phyloP scores from a whole-genome alignment of 1,139 yeast species.

The Candida neerlandica region DNA sequence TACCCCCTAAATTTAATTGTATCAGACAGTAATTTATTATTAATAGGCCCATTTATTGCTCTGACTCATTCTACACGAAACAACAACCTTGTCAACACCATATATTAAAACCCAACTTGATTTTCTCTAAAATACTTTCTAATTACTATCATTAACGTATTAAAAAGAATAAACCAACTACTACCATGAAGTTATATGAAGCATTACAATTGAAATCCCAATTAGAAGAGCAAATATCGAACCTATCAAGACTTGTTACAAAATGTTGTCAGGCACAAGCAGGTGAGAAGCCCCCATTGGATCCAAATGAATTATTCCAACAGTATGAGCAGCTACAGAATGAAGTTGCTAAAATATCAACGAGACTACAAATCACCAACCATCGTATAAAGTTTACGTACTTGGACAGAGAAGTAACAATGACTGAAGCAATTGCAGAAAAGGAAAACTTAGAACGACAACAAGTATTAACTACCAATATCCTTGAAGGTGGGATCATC shows the following conservation, averaged over 20 bases:
- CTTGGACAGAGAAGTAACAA: background rate
- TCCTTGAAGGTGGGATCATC: slow-evolving; percentile 1
- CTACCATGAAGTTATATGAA: slow-evolving; percentile 5
- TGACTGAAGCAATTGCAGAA: slow-evolving; percentile 8
- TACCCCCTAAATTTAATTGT: too few species aligned
- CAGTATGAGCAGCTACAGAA: background rate
- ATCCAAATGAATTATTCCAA: slow-evolving; percentile 5
- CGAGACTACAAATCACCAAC: slow-evolving; percentile 4
- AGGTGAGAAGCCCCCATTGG: slow-evolving; percentile 3
- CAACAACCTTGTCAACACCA: too few species aligned
- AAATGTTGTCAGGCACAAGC: slow-evolving; percentile 7
- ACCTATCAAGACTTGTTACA: background rate
- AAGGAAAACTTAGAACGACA: background rate
- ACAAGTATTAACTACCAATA: background rate
- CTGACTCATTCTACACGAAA: too few species aligned
- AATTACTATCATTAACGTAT: too few species aligned
- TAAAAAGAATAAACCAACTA: too few species aligned
- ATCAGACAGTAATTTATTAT: too few species aligned
- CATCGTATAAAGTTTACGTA: background rate
- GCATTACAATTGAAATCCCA: slow-evolving; percentile 6
- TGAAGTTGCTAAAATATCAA: background rate
- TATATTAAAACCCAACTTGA: too few species aligned
- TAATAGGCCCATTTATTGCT: too few species aligned
- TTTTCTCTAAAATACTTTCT: too few species aligned
- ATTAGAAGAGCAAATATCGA: background rate